Percentiles rank a stretch among this genome's conserved stretches.
Evolutionary conservation across 805 yeast species (phyloP).

Genomic region (Ogataea ganodermae): DNA sequence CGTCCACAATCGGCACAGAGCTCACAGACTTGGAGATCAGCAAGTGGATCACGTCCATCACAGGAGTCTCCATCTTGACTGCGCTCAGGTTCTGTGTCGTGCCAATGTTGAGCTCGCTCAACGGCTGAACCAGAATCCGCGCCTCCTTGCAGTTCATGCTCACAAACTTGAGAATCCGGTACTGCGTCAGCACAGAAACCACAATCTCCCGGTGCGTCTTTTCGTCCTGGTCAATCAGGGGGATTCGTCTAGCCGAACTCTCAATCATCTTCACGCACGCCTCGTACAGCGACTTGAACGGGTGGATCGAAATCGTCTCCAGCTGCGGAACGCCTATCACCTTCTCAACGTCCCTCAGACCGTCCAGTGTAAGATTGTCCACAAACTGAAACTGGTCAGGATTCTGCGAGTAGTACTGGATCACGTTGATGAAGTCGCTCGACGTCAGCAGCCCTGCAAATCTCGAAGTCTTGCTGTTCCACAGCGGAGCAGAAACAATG

Average conservation of each 20-base stretch:
- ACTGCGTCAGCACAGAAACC: constrained; percentile 92
- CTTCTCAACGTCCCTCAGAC: constrained; percentile 81
- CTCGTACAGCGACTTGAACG: constrained; percentile 83
- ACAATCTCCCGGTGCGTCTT: constrained; percentile 91
- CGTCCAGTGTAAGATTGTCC: constrained; percentile 81
- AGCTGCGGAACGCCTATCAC: constrained; percentile 84
- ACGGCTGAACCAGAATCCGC: constrained; percentile 73
- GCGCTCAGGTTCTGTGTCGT: constrained; percentile 61
- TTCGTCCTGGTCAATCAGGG: constrained; percentile 91
- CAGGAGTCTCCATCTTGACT: constrained; percentile 89
- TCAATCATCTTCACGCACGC: constrained; percentile 92
- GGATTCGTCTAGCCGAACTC: constrained; percentile 88
- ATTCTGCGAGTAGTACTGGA: constrained; percentile 86
- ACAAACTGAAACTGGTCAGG: constrained; percentile 89
- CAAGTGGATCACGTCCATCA: constrained; percentile 85
- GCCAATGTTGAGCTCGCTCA: constrained; percentile 68
- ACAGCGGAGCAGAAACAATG: constrained; percentile 93
- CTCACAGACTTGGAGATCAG: constrained; percentile 80
- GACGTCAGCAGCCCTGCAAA: constrained; percentile 95
- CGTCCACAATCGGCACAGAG: constrained; percentile 89
- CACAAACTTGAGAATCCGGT: constrained; percentile 91
- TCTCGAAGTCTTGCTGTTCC: constrained; percentile 87
- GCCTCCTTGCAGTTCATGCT: constrained; percentile 96
- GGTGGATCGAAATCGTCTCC: constrained; percentile 87
- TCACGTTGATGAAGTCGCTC: constrained; percentile 90